These are phyloP conservation scores for Colletotrichum sp. DNA, from an alignment of 2,329 filamentous ascomycete species.

Conservation along the genomic window DNA sequence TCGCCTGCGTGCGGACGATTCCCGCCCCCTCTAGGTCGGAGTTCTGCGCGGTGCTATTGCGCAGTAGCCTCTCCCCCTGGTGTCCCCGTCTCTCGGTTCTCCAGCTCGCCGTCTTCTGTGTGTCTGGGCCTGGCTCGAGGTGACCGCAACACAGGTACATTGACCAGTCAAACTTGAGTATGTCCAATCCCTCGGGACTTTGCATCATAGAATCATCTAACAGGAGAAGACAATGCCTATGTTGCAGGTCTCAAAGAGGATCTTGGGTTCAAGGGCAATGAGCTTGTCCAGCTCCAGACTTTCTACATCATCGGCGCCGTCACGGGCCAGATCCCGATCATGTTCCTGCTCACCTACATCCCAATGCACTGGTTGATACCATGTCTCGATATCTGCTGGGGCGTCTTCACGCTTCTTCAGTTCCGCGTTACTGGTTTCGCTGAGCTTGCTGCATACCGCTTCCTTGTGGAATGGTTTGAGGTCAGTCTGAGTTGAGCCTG, in stretches of 20 bases:
- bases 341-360: constrained; percentile 29
- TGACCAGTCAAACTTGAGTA: constrained; percentile 32
- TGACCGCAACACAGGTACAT: neutral
- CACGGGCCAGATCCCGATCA: constrained; percentile 32
- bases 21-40: neutral
- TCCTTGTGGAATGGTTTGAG: constrained; percentile 37
- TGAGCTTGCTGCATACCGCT: constrained; percentile 28
- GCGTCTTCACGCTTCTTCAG: constrained; percentile 56
- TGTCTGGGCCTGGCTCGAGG: neutral
- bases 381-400: constrained; percentile 53
- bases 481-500: neutral
- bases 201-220: constrained; percentile 34
- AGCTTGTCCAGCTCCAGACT: constrained; percentile 28
- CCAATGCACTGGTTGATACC: constrained; percentile 29
- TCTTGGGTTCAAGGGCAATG: constrained; percentile 27
- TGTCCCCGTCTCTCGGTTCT: neutral
- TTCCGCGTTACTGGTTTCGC: constrained; percentile 23
- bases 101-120: neutral
- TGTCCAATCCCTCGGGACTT: fast-evolving
- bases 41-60: neutral
- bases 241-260: constrained; percentile 30
- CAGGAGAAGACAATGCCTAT: constrained; percentile 38
- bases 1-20: neutral
- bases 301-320: constrained; percentile 27
- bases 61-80: neutral